Evolutionary conservation across 1,284 basidiomycete species (phyloP).

Genomic region (Cryptococcus wingfieldii): DNA sequence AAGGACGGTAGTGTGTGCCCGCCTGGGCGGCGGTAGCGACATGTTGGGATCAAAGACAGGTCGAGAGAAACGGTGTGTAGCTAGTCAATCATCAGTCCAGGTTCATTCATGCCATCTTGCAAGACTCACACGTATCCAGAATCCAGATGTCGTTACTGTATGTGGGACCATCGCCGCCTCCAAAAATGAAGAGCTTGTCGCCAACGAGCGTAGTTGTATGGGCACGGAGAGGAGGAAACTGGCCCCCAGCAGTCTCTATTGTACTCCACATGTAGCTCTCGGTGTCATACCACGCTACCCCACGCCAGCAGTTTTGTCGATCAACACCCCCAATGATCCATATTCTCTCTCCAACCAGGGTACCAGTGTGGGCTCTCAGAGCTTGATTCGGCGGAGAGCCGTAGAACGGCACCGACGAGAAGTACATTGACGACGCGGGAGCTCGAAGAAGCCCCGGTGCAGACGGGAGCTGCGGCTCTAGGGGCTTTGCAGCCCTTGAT

Average conservation of each 20-base stretch:
- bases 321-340: constrained; percentile 91
- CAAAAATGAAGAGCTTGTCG: constrained; percentile 70
- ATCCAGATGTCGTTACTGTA: constrained; percentile 64
- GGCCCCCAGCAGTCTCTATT: constrained; percentile 66
- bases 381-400: constrained; percentile 67
- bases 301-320: constrained; percentile 64
- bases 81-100: constrained; percentile 9
- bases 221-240: constrained; percentile 76
- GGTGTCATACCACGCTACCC: constrained; percentile 80
- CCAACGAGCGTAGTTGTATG: constrained; percentile 85
- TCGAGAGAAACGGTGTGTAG: constrained; percentile 62
- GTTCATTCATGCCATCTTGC: neutral
- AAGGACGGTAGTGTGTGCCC: constrained; percentile 80
- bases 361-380: constrained; percentile 79
- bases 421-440: constrained; percentile 64
- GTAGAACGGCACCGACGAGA: constrained; percentile 76
- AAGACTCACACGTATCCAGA: constrained; percentile 62
- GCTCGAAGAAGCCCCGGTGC: constrained; percentile 20
- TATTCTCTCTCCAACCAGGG: constrained; percentile 70
- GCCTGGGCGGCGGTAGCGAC: constrained; percentile 61
- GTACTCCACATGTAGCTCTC: constrained; percentile 88
- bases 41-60: constrained; percentile 32
- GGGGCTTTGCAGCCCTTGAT: neutral
- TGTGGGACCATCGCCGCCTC: constrained; percentile 72
- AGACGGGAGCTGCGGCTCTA: constrained; percentile 21